These are phyloP conservation scores for Sechiopsis laciniata DNA, from an alignment of 306 rosid genomes.

Conservation along the genomic window DNA sequence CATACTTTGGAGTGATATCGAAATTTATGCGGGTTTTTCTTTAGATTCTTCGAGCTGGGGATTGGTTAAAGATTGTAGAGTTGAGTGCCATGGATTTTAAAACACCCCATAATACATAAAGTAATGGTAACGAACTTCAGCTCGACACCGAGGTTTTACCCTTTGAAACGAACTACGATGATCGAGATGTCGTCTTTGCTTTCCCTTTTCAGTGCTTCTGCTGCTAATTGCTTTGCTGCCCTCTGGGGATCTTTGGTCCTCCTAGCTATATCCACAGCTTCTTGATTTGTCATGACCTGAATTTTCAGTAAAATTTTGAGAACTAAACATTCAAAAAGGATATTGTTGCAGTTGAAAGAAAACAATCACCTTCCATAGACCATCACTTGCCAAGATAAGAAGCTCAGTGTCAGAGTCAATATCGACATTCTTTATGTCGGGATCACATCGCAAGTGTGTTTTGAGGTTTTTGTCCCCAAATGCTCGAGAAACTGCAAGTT, in stretches of 20 bases:
- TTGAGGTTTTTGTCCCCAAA: slow-evolving; percentile 53
- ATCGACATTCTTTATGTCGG: slow-evolving; percentile 36
- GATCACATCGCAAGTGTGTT: slow-evolving; percentile 27
- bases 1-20: neutral
- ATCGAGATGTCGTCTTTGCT: slow-evolving; percentile 84
- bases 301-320: neutral
- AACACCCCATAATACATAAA: neutral
- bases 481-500: slow-evolving; percentile 85
- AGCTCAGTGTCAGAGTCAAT: slow-evolving; percentile 41
- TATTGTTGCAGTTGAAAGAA: neutral
- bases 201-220: slow-evolving; percentile 68
- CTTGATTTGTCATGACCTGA: slow-evolving; percentile 85
- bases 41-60: slow-evolving; percentile 4
- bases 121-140: slow-evolving; percentile 1
- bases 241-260: slow-evolving; percentile 59
- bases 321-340: neutral
- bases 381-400: slow-evolving; percentile 77
- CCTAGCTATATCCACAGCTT: slow-evolving; percentile 66
- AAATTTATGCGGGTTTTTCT: slow-evolving; percentile 1
- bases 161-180: slow-evolving; percentile 77
- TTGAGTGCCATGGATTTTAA: slow-evolving; percentile 5
- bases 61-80: slow-evolving; percentile 4
- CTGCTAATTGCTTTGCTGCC: slow-evolving; percentile 55
- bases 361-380: slow-evolving; percentile 70
- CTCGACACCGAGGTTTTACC: slow-evolving; percentile 28